phyloP scores from a whole-genome alignment of 345 rosid genomes.

The Brassica napus region Da-Ae NC_063450.1:36111501-36112000 shows the following conservation, averaged over 20 bases:
- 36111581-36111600: conserved; percentile 59
- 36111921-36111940: no score
- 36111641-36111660: conserved; percentile 45
- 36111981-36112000: no score
- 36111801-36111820: conserved; percentile 53
- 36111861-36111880: conserved; percentile 44
- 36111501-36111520: neutral
- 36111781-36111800: conserved; percentile 53
- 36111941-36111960: no score
- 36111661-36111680: conserved; percentile 53
- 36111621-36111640: conserved; percentile 39
- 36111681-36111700: conserved; percentile 47
- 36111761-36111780: conserved; percentile 64
- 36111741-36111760: conserved; percentile 54
- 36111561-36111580: conserved; percentile 56
- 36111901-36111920: no score
- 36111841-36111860: conserved; percentile 48
- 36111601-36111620: conserved; percentile 53
- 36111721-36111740: conserved; percentile 48
- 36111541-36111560: conserved; percentile 45
- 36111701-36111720: conserved; percentile 35
- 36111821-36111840: conserved; percentile 38
- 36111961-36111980: no score
- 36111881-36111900: no score
- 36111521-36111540: neutral